Evolutionary conservation across 2,329 filamentous ascomycete species (phyloP), one percentile per base, ranked within the genome.

Genomic region (Hymenoscyphus repandus): DNA sequence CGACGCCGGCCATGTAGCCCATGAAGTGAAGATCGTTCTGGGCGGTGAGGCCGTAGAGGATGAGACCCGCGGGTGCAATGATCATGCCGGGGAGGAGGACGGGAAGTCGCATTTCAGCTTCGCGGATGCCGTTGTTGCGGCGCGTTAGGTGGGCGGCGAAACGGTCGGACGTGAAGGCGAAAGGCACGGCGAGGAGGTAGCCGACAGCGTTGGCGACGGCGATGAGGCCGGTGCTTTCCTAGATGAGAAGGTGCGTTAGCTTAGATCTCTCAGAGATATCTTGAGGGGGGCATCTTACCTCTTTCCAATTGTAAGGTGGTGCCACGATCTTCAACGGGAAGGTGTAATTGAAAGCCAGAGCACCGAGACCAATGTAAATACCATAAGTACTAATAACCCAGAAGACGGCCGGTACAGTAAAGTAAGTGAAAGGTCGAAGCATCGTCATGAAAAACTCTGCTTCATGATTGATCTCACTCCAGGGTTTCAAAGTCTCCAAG

Each of bases 1-100:
- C 71, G 3, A 75, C 72, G 6, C 74, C 76, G 12, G 70, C 62
- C 52, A 79, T 77, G 64, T 76, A 80, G 27, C 57, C 70, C 37
- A 81, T 74, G 76, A 77, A 82, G 59, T 77, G 74, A 0, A 70
- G 66, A 2, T 72, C 60, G 39, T 71, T 68, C 42, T 80, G 68
- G 0, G 76, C 77, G 0, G 72, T 70, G 76, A 79, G 79, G 42
- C 78, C 79, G 60, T 81, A 82, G 64, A 75, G 70, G 52, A 80
- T 71, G 0, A 82, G 69, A 1, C 76, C 73, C 6, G 83, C 68
- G 0, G 82, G 82, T 0, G 83, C 56, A 2, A 83, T 56, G 0
- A 84, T 36, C 0, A 75, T 74, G 0, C 75, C 77, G 0, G 77
- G 68, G n/a, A 79, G 59, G 64, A 82, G 44, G 15, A 68, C 66